A percentile compares a stretch with the other conserved stretches of the same genome.
These are phyloP conservation scores for Ceratobasidium sp. DNA, from an alignment of 1,284 basidiomycete genomes.

Conservation along the genomic window DNA sequence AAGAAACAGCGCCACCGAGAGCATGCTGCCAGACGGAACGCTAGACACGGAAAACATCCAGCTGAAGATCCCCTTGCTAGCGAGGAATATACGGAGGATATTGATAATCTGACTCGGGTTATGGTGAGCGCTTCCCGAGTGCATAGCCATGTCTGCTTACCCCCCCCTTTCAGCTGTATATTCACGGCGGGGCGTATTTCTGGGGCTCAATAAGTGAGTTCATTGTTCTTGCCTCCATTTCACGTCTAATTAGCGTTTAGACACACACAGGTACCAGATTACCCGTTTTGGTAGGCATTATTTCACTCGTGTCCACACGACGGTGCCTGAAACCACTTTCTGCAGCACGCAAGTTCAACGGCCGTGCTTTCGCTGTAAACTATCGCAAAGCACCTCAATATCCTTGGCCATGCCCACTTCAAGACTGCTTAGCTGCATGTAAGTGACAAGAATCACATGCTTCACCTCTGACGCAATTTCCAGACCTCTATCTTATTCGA, in stretches of 20 bases:
- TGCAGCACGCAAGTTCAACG: slow-evolving; percentile 30
- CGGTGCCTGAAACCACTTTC: not conserved
- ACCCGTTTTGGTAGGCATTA: slow-evolving; percentile 25
- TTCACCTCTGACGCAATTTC: slow-evolving; percentile 53
- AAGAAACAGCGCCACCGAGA: slow-evolving; percentile 34
- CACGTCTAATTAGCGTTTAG: slow-evolving; percentile 4
- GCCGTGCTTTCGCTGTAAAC: slow-evolving; percentile 68
- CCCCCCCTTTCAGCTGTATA: slow-evolving; percentile 32
- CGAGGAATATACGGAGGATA: slow-evolving; percentile 39
- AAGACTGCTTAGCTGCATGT: slow-evolving; percentile 87
- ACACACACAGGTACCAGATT: slow-evolving; percentile 37
- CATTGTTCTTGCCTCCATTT: not conserved
- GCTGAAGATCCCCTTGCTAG: slow-evolving; percentile 25
- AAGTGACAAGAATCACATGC: slow-evolving; percentile 45
- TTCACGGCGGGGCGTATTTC: slow-evolving; percentile 42
- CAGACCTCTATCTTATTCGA: slow-evolving; percentile 69
- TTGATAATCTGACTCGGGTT: slow-evolving; percentile 36
- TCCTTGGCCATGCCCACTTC: slow-evolving; percentile 93
- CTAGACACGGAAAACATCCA: slow-evolving; percentile 36
- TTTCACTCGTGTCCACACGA: not conserved
- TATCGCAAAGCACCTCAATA: slow-evolving; percentile 93
- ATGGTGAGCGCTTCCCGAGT: slow-evolving; percentile 15
- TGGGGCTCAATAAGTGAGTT: slow-evolving; percentile 35
- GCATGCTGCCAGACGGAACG: slow-evolving; percentile 19
- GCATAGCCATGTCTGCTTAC: not conserved